These are phyloP conservation scores for Phytophthora pinifolia DNA, from an alignment of 352 stramenopile species.

Conservation along the genomic window DNA sequence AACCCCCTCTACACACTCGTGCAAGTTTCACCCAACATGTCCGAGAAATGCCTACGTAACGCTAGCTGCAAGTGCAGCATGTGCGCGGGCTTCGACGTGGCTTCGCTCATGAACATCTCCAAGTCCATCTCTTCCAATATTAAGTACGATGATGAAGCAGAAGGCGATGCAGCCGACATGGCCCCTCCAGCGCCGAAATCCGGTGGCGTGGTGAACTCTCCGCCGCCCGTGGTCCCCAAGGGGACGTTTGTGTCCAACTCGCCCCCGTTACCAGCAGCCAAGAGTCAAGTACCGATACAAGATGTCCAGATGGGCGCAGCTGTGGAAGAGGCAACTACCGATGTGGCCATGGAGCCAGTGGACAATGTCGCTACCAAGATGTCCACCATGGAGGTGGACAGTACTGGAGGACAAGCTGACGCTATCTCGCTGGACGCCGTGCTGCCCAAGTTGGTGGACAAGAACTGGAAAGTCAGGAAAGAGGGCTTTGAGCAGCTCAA, in stretches of 20 bases:
- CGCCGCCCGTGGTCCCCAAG: conserved; percentile 26
- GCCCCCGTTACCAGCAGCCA: conserved; percentile 24
- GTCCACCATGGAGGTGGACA: conserved; percentile 31
- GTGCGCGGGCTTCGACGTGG: conserved; percentile 80
- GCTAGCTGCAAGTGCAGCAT: conserved; percentile 87
- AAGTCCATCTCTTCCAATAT: conserved; percentile 85
- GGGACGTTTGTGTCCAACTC: conserved; percentile 44
- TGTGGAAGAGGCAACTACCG: conserved; percentile 10
- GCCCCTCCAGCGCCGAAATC: conserved; percentile 29
- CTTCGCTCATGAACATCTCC: conserved; percentile 73
- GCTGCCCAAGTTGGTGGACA: conserved; percentile 65
- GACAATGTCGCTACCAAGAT: conserved; percentile 30
- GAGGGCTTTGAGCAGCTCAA: conserved; percentile 81
- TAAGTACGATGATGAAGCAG: conserved; percentile 49
- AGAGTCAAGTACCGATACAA: conserved; percentile 10
- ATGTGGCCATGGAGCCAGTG: conserved; percentile 16
- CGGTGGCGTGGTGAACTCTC: conserved; percentile 48
- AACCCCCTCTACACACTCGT: background rate
- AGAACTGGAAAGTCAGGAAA: conserved; percentile 89
- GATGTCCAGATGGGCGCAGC: conserved; percentile 17
- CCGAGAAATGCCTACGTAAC: conserved; percentile 82
- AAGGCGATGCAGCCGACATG: conserved; percentile 21
- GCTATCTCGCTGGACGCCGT: conserved; percentile 42
- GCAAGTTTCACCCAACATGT: conserved; percentile 35
- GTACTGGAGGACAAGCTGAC: background rate